Evolutionary conservation across 768 basidiomycete species (phyloP).

Genomic region (Suillus lakei): DNA sequence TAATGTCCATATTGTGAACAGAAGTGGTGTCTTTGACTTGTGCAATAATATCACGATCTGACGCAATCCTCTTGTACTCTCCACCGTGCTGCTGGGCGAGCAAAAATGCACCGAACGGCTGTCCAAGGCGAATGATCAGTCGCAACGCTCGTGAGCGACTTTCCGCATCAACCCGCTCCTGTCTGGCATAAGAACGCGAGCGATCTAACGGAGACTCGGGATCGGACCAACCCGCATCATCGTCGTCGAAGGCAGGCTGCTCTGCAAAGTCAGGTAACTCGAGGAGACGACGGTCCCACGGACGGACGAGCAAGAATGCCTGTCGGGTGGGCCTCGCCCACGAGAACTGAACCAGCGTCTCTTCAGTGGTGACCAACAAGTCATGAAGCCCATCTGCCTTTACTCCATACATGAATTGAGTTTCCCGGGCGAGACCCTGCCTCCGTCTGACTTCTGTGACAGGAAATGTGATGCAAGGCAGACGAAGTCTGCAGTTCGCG

Average conservation of each 20-base stretch:
- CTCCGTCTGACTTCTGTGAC: conserved; percentile 1
- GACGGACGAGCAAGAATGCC: background rate
- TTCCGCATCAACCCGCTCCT: background rate
- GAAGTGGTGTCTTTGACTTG: background rate
- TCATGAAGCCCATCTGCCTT: background rate
- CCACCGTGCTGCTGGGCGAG: background rate
- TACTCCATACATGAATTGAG: background rate
- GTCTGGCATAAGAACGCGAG: background rate
- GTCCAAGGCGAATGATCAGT: background rate
- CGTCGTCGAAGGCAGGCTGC: background rate
- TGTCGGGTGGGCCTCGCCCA: background rate
- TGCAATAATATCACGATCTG: background rate
- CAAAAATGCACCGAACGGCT: background rate
- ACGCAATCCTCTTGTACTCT: background rate
- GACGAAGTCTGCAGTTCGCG: background rate
- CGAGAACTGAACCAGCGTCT: background rate
- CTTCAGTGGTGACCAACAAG: background rate
- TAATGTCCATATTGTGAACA: background rate
- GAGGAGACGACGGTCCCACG: background rate
- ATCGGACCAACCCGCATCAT: background rate
- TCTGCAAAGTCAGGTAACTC: background rate
- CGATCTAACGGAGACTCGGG: background rate
- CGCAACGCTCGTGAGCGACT: background rate
- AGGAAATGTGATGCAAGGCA: background rate
- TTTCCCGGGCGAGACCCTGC: background rate